phyloP scores from a whole-genome alignment of 768 basidiomycete species.

The Agaricus sinodeliciosus region DNA sequence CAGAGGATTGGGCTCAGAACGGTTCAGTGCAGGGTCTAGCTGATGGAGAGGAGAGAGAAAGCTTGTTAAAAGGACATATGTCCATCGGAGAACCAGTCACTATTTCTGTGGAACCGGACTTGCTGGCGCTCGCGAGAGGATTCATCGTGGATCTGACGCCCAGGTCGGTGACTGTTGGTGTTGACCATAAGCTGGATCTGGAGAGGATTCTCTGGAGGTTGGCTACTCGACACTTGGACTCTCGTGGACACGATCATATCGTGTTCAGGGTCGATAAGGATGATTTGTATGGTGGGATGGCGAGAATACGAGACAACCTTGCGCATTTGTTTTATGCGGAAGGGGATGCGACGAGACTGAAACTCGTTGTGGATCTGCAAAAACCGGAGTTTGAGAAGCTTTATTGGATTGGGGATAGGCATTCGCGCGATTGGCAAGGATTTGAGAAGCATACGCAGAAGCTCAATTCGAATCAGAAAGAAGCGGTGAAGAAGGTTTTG shows the following conservation, averaged over 20 bases:
- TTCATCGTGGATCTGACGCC: conserved; percentile 72
- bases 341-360: conserved; percentile 60
- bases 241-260: conserved; percentile 14
- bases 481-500: conserved; percentile 69
- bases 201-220: conserved; percentile 14
- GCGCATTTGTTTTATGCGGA: conserved; percentile 81
- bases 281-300: conserved; percentile 83
- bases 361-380: conserved; percentile 77
- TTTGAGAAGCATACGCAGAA: conserved; percentile 23
- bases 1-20: background rate
- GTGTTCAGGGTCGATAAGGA: conserved; percentile 92
- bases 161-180: conserved; percentile 61
- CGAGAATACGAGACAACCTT: conserved; percentile 84
- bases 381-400: conserved; percentile 51
- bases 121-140: conserved; percentile 81
- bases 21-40: background rate
- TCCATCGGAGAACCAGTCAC: conserved; percentile 76
- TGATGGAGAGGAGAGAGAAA: conserved; percentile 16
- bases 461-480: conserved; percentile 68
- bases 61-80: conserved; percentile 73
- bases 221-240: background rate
- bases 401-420: conserved; percentile 4
- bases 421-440: conserved; percentile 7
- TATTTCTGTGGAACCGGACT: conserved; percentile 78
- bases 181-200: conserved; percentile 66